phyloP scores from a whole-genome alignment of 441 rosid species.

The Syzygium malaccense region DNA sequence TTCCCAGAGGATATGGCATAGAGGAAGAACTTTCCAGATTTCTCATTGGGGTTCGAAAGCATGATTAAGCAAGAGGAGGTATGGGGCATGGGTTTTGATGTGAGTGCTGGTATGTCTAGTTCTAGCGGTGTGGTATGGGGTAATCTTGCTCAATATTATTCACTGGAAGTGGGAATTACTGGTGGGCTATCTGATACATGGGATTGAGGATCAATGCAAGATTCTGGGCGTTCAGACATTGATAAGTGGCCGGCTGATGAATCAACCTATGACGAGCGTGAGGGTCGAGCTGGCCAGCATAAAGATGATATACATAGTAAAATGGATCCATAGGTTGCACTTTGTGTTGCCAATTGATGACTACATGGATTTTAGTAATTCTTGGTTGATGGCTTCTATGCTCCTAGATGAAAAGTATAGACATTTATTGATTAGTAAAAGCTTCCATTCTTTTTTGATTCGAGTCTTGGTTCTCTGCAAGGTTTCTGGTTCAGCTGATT shows the following conservation, averaged over 20 bases:
- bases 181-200: constrained; percentile 54
- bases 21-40: constrained; percentile 21
- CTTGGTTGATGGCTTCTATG: constrained; percentile 6
- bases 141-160: constrained; percentile 30
- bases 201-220: constrained; percentile 43
- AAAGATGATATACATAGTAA: constrained; percentile 20
- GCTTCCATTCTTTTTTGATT: background rate
- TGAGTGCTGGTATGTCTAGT: constrained; percentile 32
- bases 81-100: constrained; percentile 56
- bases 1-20: constrained; percentile 28
- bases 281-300: constrained; percentile 16
- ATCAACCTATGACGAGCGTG: constrained; percentile 11
- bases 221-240: constrained; percentile 32
- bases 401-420: background rate
- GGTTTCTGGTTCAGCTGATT: background rate
- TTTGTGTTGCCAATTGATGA: constrained; percentile 6
- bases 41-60: constrained; percentile 31
- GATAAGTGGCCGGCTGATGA: constrained; percentile 43
- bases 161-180: constrained; percentile 37
- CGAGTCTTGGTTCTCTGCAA: background rate
- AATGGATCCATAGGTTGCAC: constrained; percentile 20
- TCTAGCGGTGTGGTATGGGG: constrained; percentile 44
- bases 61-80: constrained; percentile 45
- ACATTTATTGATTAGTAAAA: constrained; percentile 2
- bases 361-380: constrained; percentile 14